Evolutionary conservation across 2,329 filamentous ascomycete genomes (phyloP), one percentile per base, ranked within the genome.

Genomic region (Ophiosphaerella herpotricha): DNA sequence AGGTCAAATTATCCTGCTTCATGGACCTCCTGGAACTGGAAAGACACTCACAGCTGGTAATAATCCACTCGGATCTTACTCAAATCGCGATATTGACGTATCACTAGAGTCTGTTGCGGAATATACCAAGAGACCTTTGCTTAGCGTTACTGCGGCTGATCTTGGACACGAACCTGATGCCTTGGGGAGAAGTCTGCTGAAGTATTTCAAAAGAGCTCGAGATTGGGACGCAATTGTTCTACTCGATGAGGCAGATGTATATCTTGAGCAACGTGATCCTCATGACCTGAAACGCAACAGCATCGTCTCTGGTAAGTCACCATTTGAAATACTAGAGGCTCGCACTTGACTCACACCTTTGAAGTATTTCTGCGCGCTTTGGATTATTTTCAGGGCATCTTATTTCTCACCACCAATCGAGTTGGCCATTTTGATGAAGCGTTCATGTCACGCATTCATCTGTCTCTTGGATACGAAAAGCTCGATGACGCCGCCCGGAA

Each of bases 21-120:
- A 97, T 74, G 93, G 93, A 0, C 92, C 92, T 5, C 94, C 93
- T 1, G 93, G 93, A 72, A 97, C 93, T 5, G 93, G 94, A 63
- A 97, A 97, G 80, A 97, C 93, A 2, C 80, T 97, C 8, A 61
- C 71, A n/a, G 60, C 69, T 26, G 71, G 68, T 69, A 51, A 36
- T 55, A 52, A 29, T 39, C 1, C 6, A n/a, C 7, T 11, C 7
- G 11, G 13, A 31, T 13, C 13, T 23, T 37, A 29, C 23, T 14
- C 16, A 24, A 33, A 14, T 3, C 33, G 11, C 26, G 11, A 42
- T 21, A 36, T 40, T 11, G 5, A 29, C 26, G 5, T 8, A 11
- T 29, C 26, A 29, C 26, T 6, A 56, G 65, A 67, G 45, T 58
- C 52, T 13, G 55, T 63, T 5, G 63, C 65, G 4, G 65, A 68